Evolutionary conservation across 2,329 filamentous ascomycete species (phyloP).

Genomic region (Coniochaeta hoffmannii): DNA sequence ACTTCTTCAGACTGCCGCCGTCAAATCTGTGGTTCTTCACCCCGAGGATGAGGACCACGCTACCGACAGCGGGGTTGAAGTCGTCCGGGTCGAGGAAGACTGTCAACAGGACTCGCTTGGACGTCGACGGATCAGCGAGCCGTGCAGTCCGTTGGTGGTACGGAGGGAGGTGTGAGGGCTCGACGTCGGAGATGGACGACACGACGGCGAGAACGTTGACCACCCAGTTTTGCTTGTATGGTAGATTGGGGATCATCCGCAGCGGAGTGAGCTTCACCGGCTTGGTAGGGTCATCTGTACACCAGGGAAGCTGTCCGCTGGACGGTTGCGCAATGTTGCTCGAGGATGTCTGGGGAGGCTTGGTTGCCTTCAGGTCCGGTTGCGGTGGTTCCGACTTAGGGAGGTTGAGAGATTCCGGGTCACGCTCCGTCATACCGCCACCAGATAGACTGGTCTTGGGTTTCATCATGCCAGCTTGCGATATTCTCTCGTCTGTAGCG

Average conservation of each 20-base stretch:
- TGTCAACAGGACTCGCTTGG: slow-evolving; percentile 44
- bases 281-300: slow-evolving; percentile 30
- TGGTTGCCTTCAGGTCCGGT: neutral
- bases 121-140: slow-evolving; percentile 42
- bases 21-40: slow-evolving; percentile 53
- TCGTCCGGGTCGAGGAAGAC: slow-evolving; percentile 45
- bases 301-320: slow-evolving; percentile 25
- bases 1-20: slow-evolving; percentile 34
- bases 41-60: slow-evolving; percentile 41
- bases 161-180: slow-evolving; percentile 41
- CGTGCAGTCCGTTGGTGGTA: slow-evolving; percentile 44
- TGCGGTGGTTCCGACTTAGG: neutral
- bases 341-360: neutral
- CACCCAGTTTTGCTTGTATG: slow-evolving; percentile 51
- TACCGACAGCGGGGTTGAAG: slow-evolving; percentile 40
- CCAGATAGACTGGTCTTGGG: neutral
- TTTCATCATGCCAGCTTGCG: neutral
- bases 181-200: slow-evolving; percentile 35
- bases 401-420: no score
- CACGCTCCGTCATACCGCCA: neutral
- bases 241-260: slow-evolving; percentile 38
- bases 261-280: slow-evolving; percentile 46
- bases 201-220: slow-evolving; percentile 48
- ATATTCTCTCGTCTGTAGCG: neutral
- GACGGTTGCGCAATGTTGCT: slow-evolving; percentile 1